Percentiles rank a stretch among this genome's conserved stretches.
phyloP scores from a whole-genome alignment of 2,329 filamentous ascomycete species.

The Metarhizium brunneum region DNA sequence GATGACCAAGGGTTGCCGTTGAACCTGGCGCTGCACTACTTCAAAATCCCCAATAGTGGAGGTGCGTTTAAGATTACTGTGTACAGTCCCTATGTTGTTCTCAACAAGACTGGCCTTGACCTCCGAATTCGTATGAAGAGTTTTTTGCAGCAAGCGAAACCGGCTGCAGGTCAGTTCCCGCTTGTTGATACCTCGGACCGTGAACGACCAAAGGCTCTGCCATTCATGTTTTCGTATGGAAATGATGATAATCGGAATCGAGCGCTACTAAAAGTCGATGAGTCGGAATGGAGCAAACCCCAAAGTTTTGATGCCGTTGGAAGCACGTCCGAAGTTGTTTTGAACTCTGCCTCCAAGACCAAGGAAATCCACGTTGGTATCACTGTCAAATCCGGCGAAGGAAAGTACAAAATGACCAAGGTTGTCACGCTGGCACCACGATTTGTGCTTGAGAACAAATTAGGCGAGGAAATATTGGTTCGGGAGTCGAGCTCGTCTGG shows the following conservation, averaged over 20 bases:
- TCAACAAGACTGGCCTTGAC: constrained; percentile 91
- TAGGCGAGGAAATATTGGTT: constrained; percentile 80
- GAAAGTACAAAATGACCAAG: constrained; percentile 97
- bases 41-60: constrained; percentile 78
- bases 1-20: constrained; percentile 74
- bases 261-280: constrained; percentile 75
- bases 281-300: constrained; percentile 92
- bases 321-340: constrained; percentile 78
- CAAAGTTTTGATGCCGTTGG: constrained; percentile 98
- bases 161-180: constrained; percentile 73
- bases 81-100: constrained; percentile 86
- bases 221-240: constrained; percentile 93
- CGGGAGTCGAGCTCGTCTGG: constrained; percentile 88
- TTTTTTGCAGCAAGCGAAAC: constrained; percentile 73
- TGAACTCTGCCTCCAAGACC: constrained; percentile 60
- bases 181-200: constrained; percentile 35
- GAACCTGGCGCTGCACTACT: constrained; percentile 83
- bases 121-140: constrained; percentile 83
- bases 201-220: constrained; percentile 63
- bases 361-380: constrained; percentile 89
- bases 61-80: constrained; percentile 94
- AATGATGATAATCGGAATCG: constrained; percentile 87
- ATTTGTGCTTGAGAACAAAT: constrained; percentile 89
- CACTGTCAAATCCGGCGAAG: constrained; percentile 80
- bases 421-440: constrained; percentile 87